Base-by-base conservation (phyloP, 2,329 filamentous ascomycete genomes). In the Colletotrichum endophyticum region DNA sequence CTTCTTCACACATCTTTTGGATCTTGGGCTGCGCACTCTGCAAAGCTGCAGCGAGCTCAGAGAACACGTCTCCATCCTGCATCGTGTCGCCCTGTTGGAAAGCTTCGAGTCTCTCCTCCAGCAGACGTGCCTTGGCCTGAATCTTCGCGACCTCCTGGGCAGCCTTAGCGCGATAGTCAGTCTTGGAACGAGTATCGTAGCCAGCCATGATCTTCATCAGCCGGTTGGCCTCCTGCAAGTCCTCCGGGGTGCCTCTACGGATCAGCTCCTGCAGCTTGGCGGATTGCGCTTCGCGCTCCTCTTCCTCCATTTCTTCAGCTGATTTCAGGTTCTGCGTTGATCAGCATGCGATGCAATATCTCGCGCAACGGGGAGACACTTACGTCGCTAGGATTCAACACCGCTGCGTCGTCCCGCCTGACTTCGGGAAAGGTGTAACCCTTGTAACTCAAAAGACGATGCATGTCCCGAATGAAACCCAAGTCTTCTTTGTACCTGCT, bases 121-220 rank as follows among this genome's bases (percentile, higher is more conserved):
- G 86, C 77, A 99, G 87, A 78, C 93, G 93, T 5, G 97, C 97
- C 85, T 99, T 99, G 83, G 98, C 96, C 84, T 99, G 97, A 75
- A 99, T 96, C 87, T 95, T 98, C 79, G 92, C 91, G 9, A 99
- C 95, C 78, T 99, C 97, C 83, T 98, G 96, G 12, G 97, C 97
- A 2, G 97, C 97, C 86, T 99, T 99, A 78, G 97, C 97, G 79
- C 97, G 94, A 86, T 98, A 99, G 86, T 99, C 96, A 2, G 97
- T 98, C 87, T 99, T 99, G 84, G 95, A 94, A 80, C 96, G 91
- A 75, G 95, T 98, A 84, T 99, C 97, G 85, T 95, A 99, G 78
- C 97, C 97, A 70, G 97, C 97, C 97, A 99, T 99, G 79, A 99
- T 91, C 87, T 99, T 99, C 97, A 99, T 99, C 70, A 99, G 89